These are phyloP conservation scores for Colletotrichum orchidophilum DNA, from an alignment of 2,329 filamentous ascomycete species.

Conservation along the genomic window DNA sequence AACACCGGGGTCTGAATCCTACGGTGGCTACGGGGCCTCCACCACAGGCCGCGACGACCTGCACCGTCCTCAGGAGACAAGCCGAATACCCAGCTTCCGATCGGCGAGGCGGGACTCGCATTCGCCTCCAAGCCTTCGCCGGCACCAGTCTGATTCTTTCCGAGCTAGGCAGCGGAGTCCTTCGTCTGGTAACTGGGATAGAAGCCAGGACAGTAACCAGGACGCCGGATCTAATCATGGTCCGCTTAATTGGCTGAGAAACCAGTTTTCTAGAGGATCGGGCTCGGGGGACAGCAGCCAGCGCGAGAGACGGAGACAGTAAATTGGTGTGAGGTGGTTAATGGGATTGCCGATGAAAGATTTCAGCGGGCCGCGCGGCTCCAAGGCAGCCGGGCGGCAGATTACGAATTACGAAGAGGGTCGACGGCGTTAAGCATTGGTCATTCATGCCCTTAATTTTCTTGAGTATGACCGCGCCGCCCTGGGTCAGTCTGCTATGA, in stretches of 20 bases:
- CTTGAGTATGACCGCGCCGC: neutral
- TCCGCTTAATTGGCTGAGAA: slow-evolving; percentile 55
- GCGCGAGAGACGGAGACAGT: slow-evolving; percentile 17
- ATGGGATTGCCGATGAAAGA: neutral
- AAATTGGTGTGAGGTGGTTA: neutral
- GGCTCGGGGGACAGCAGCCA: slow-evolving; percentile 23
- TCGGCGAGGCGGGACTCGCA: slow-evolving; percentile 47
- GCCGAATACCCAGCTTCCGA: slow-evolving; percentile 33
- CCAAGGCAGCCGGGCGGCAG: neutral
- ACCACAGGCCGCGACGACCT: neutral
- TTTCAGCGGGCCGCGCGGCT: neutral
- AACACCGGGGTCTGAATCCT: neutral
- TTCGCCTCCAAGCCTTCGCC: slow-evolving; percentile 48
- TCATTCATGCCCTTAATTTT: neutral
- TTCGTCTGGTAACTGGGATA: slow-evolving; percentile 44
- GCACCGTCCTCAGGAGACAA: slow-evolving; percentile 9
- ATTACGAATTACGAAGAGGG: slow-evolving; percentile 30
- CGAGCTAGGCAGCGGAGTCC: slow-evolving; percentile 51
- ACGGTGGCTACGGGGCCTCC: slow-evolving; percentile 8
- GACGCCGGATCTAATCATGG: slow-evolving; percentile 47
- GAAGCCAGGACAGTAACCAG: slow-evolving; percentile 41
- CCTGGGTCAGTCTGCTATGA: neutral
- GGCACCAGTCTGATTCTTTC: slow-evolving; percentile 40
- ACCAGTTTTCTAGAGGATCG: slow-evolving; percentile 45
- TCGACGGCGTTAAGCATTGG: slow-evolving; percentile 31